phyloP scores from a whole-genome alignment of 2,329 filamentous ascomycete genomes.

The Claviceps sp. region DNA sequence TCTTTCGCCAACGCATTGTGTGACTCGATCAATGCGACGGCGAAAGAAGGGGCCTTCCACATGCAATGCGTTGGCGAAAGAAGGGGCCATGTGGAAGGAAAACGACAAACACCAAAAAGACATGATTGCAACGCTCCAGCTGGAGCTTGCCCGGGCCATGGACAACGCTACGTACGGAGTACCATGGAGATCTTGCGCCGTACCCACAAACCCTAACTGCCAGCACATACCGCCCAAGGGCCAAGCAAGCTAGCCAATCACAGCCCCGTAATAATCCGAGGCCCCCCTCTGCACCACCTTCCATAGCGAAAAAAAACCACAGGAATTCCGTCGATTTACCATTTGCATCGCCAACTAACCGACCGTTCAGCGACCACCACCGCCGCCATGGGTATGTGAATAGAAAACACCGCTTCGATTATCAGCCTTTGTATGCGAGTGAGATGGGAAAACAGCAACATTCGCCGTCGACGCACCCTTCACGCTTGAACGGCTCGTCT shows the following conservation, averaged over 20 bases:
- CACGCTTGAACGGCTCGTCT: neutral
- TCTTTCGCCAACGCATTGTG: no score
- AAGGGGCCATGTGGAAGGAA: no score
- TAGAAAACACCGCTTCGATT: conserved; percentile 14
- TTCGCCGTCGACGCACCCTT: neutral
- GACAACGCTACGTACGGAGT: neutral
- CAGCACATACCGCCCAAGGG: conserved; percentile 25
- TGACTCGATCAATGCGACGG: no score
- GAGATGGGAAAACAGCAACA: conserved; percentile 14
- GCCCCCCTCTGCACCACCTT: conserved; percentile 17
- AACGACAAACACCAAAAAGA: no score
- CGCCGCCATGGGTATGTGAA: conserved; percentile 51
- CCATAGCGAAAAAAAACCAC: conserved; percentile 19
- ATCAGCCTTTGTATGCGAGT: conserved; percentile 38
- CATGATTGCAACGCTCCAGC: no score
- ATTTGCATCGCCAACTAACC: conserved; percentile 27
- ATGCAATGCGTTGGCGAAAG: no score
- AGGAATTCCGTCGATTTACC: neutral
- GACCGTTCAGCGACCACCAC: conserved; percentile 20
- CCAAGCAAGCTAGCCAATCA: conserved; percentile 6
- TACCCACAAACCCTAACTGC: conserved; percentile 29
- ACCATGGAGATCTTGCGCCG: neutral
- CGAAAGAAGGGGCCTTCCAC: no score
- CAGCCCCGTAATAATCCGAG: conserved; percentile 9
- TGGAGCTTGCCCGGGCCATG: no score